A percentile compares a stretch with the other conserved stretches of the same genome.
phyloP scores from a whole-genome alignment of 169 alveolate genomes.

The Sarcocystis neurona region DNA sequence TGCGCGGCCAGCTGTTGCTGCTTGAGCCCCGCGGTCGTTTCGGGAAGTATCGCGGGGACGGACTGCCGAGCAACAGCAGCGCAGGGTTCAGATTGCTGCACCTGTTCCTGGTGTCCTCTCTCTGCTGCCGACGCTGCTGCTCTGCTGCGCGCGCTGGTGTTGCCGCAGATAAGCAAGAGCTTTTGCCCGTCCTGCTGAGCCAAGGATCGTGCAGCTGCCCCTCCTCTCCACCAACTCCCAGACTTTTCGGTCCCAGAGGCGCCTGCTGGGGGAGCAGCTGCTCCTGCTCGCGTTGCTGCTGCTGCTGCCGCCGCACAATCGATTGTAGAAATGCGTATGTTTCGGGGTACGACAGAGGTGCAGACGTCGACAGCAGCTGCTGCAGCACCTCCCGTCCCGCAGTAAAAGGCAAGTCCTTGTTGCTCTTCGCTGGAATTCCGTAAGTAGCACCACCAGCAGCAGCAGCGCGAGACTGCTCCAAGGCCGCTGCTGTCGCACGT shows the following conservation, averaged over 20 bases:
- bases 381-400: not conserved
- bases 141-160: not conserved
- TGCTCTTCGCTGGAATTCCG: not conserved
- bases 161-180: not conserved
- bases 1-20: not conserved
- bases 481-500: not conserved
- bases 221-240: not conserved
- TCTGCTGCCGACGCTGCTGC: not conserved
- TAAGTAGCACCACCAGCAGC: not conserved
- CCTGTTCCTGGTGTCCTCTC: no score
- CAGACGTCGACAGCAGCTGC: not conserved
- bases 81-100: not conserved
- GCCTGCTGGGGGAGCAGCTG: not conserved
- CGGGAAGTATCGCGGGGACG: conserved; percentile 4
- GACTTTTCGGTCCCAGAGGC: not conserved
- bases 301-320: not conserved
- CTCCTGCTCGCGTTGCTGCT: not conserved
- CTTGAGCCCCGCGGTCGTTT: not conserved
- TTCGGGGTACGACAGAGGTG: not conserved
- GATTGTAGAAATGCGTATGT: not conserved
- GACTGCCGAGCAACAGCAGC: not conserved
- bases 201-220: not conserved
- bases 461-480: not conserved
- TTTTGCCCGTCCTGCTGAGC: not conserved
- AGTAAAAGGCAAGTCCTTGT: not conserved